Evolutionary conservation across 2,329 filamentous ascomycete species (phyloP), one percentile per base, ranked within the genome.

Genomic region (Aspergillus spinulosporus): DNA sequence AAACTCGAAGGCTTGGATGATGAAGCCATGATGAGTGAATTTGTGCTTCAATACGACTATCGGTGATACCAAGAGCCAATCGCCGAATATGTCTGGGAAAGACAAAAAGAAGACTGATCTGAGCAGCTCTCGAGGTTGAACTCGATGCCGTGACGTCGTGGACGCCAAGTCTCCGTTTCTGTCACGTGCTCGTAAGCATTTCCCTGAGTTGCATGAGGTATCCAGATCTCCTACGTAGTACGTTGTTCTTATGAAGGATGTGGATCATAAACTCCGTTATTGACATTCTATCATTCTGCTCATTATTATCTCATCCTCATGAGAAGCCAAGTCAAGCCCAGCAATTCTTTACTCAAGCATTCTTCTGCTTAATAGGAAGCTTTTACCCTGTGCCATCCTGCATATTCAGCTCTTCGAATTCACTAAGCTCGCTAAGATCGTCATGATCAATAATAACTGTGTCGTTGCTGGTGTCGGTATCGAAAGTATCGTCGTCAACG

Each of bases 1-100:
- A 86, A 88, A 65, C 85, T 89, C 61, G 82, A 79, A 31, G 72
- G 78, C 64, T 82, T 82, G 49, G 88, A 90, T 56, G 87, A 89
- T 58, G 88, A 90, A 58, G 88, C 86, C 88, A 90, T 90, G 62
- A 55, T 75, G 66, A 45, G 5, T 32, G 44, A 28, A 6, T 29
- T 31, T 28, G 51, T 6, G 15, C 26, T 52, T 36, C 39, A 26
- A 11, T 21, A 21, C n/a, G 21, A 21, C 5, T 14, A 42, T 21
- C 21, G 21, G 21, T 21, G 21, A 21, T 21, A 21, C 21, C 21
- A 21, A 21, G 21, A 21, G n/a, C 14, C 15, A 15, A 14, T 6
- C 5, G n/a, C 14, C 21, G 39, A 7, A 6, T 6, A 42, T 12
- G 37, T n/a, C n/a, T 5, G 5, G n/a, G n/a, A 21, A 6, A 15